Percentiles rank a stretch among this genome's conserved stretches.
phyloP scores from a whole-genome alignment of 2,329 filamentous ascomycete genomes.

The Aphanoascus verrucosus region DNA sequence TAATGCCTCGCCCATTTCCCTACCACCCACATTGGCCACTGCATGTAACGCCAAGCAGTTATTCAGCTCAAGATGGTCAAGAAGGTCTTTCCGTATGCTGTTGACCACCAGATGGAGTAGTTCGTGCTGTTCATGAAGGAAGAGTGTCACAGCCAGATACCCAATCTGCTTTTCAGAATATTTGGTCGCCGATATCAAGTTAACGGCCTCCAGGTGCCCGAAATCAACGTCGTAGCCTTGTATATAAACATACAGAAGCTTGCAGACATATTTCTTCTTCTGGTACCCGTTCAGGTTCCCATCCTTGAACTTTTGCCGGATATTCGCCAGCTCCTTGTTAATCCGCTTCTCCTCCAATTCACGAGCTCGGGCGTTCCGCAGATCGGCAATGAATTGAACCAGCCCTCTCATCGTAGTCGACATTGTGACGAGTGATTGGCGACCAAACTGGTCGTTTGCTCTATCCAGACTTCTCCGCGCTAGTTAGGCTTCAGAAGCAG shows the following conservation, averaged over 20 bases:
- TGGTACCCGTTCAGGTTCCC: constrained; percentile 90
- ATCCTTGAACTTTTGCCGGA: constrained; percentile 96
- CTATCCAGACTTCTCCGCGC: constrained; percentile 4
- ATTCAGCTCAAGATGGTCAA: constrained; percentile 93
- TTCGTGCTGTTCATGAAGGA: constrained; percentile 94
- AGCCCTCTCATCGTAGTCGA: constrained; percentile 53
- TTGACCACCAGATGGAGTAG: constrained; percentile 93
- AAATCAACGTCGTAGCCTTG: constrained; percentile 99
- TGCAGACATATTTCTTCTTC: constrained; percentile 99
- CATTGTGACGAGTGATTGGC: constrained; percentile 22
- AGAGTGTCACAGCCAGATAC: constrained; percentile 92
- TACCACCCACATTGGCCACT: constrained; percentile 91
- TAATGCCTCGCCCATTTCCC: constrained; percentile 93
- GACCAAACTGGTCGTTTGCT: not conserved
- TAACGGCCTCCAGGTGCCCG: constrained; percentile 94
- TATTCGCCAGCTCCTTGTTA: constrained; percentile 98
- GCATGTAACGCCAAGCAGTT: constrained; percentile 95
- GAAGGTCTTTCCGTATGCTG: constrained; percentile 90
- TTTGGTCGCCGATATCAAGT: constrained; percentile 89
- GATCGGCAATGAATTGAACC: constrained; percentile 95
- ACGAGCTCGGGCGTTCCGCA: constrained; percentile 85
- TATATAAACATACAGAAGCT: constrained; percentile 98
- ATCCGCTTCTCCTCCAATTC: constrained; percentile 98
- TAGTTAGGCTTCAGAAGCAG: constrained; percentile 8
- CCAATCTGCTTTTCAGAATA: constrained; percentile 99